A percentile compares a stretch with the other conserved stretches of the same genome.
Evolutionary conservation across 345 rosid species (phyloP).

Genomic region (Acer yangbiense): DNA sequence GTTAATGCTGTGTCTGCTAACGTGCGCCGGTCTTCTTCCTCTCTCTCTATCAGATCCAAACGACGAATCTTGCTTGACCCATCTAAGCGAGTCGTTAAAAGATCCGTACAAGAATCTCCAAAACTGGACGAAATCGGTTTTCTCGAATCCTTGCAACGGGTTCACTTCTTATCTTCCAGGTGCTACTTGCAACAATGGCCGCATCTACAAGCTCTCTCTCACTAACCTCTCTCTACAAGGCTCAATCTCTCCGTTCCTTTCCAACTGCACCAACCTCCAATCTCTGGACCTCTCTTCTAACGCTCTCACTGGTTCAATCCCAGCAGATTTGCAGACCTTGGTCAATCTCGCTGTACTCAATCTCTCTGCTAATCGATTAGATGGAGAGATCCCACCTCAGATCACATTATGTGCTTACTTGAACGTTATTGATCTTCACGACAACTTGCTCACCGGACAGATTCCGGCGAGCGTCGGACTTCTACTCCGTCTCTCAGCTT

Average conservation of each 20-base stretch:
- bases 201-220: conserved; percentile 91
- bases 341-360: conserved; percentile 91
- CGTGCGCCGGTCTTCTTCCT: conserved; percentile 30
- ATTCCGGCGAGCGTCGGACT: conserved; percentile 73
- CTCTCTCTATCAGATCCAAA: conserved; percentile 49
- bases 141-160: conserved; percentile 72
- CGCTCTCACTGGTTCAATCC: conserved; percentile 71
- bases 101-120: conserved; percentile 70
- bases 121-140: conserved; percentile 74
- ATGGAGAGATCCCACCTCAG: conserved; percentile 76
- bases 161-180: conserved; percentile 74
- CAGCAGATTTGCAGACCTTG: conserved; percentile 64
- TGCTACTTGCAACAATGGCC: conserved; percentile 88
- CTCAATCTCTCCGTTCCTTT: conserved; percentile 69
- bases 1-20: conserved; percentile 36
- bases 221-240: conserved; percentile 75
- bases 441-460: conserved; percentile 66
- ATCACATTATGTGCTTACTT: conserved; percentile 80
- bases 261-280: conserved; percentile 92
- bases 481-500: conserved; percentile 67
- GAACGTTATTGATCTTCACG: conserved; percentile 88
- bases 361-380: conserved; percentile 79
- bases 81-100: conserved; percentile 51
- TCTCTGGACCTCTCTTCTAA: conserved; percentile 91
- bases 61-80: conserved; percentile 71